Evolutionary conservation across 2,329 filamentous ascomycete species (phyloP).

Genomic region (Aspergillus bombycis): DNA sequence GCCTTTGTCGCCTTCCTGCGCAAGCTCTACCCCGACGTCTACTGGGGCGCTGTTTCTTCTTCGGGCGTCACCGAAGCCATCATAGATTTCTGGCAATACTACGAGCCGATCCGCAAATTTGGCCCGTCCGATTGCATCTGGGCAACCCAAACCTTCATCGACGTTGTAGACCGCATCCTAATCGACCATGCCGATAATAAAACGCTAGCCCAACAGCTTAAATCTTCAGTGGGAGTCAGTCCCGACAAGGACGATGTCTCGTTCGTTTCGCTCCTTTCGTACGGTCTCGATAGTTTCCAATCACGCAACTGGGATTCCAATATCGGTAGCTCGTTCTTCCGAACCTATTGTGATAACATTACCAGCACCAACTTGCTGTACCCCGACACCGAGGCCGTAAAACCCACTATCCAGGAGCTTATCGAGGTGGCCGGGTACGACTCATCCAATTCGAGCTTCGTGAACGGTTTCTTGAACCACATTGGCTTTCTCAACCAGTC

Average conservation of each 20-base stretch:
- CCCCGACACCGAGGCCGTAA: constrained; percentile 30
- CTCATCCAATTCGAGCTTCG: constrained; percentile 44
- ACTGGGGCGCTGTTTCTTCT: constrained; percentile 77
- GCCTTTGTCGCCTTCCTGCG: constrained; percentile 77
- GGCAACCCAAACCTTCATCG: constrained; percentile 63
- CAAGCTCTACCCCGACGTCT: constrained; percentile 75
- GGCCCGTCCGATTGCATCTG: constrained; percentile 66
- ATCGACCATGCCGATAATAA: constrained; percentile 50
- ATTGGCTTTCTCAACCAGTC: constrained; percentile 58
- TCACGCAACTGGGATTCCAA: constrained; percentile 63
- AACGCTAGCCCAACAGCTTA: constrained; percentile 50
- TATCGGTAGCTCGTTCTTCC: constrained; percentile 53
- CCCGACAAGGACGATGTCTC: constrained; percentile 14
- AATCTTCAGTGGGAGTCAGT: constrained; percentile 56
- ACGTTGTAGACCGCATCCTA: constrained; percentile 63
- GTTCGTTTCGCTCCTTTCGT: constrained; percentile 38
- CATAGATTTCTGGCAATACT: constrained; percentile 73
- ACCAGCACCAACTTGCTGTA: constrained; percentile 51
- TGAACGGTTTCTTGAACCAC: constrained; percentile 59
- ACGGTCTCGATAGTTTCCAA: constrained; percentile 58
- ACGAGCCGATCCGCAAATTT: constrained; percentile 59
- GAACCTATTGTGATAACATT: constrained; percentile 60
- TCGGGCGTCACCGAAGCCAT: constrained; percentile 79
- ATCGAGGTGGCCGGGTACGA: constrained; percentile 19
- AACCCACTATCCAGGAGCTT: constrained; percentile 32